These are phyloP conservation scores for Clathrospora elynae DNA, from an alignment of 2,329 filamentous ascomycete genomes.

Conservation along the genomic window DNA sequence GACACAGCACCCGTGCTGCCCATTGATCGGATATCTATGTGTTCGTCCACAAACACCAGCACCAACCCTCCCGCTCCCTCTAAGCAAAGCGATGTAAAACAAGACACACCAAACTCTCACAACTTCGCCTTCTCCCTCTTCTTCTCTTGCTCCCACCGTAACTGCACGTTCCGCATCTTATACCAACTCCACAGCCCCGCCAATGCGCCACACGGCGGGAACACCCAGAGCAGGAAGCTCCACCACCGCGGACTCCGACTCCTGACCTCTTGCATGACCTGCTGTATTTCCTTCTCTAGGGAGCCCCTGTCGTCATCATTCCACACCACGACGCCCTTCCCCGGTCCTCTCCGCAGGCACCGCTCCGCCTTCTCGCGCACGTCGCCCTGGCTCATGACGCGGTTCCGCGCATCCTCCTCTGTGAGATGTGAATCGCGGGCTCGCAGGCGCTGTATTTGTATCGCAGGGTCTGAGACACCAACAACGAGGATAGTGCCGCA, in stretches of 20 bases:
- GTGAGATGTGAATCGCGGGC: slow-evolving; percentile 77
- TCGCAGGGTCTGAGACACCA: slow-evolving; percentile 75
- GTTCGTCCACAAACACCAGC: slow-evolving; percentile 6
- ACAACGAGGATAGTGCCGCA: slow-evolving; percentile 89
- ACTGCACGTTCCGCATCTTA: slow-evolving; percentile 72
- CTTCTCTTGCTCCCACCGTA: slow-evolving; percentile 68
- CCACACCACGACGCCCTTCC: slow-evolving; percentile 80
- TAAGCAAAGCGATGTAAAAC: neutral
- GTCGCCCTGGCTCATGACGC: slow-evolving; percentile 85
- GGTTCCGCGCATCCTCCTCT: slow-evolving; percentile 83
- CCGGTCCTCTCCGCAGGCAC: slow-evolving; percentile 67
- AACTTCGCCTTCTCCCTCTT: slow-evolving; percentile 64
- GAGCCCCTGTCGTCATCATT: slow-evolving; percentile 80
- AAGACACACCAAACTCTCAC: slow-evolving; percentile 38
- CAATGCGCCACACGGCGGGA: slow-evolving; percentile 74
- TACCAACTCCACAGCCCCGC: slow-evolving; percentile 74
- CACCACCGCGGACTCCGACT: slow-evolving; percentile 77
- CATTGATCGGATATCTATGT: slow-evolving; percentile 21
- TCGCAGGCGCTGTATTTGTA: slow-evolving; percentile 81
- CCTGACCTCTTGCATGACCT: slow-evolving; percentile 67
- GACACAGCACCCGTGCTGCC: slow-evolving; percentile 13
- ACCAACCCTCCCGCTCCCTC: slow-evolving; percentile 5
- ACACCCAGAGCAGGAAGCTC: slow-evolving; percentile 70
- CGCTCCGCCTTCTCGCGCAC: slow-evolving; percentile 81
- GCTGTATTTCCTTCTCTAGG: slow-evolving; percentile 68